phyloP scores from a whole-genome alignment of 2,329 filamentous ascomycete genomes.

The Penicillium psychrosexuale region DNA sequence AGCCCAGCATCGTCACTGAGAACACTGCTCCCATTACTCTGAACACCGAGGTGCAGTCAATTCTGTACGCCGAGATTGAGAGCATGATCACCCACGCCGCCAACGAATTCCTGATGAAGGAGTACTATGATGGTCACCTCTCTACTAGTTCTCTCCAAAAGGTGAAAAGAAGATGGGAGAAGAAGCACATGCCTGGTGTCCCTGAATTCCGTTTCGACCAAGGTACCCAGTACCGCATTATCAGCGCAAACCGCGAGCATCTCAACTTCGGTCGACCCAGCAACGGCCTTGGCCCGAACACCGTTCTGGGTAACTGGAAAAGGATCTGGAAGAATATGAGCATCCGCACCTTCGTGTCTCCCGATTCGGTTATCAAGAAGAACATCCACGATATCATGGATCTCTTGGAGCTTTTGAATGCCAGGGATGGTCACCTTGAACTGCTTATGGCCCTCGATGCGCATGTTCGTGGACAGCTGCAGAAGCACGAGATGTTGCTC shows the following conservation, averaged over 20 bases:
- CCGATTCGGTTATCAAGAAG: not conserved
- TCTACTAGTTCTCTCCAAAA: slow-evolving; percentile 40
- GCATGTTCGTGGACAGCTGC: not conserved
- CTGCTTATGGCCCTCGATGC: not conserved
- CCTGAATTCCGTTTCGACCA: slow-evolving; percentile 54
- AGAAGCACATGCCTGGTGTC: slow-evolving; percentile 48
- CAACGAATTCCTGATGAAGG: slow-evolving; percentile 45
- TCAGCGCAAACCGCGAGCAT: slow-evolving; percentile 45
- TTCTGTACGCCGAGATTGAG: slow-evolving; percentile 47
- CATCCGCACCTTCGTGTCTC: not conserved
- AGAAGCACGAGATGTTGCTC: not conserved
- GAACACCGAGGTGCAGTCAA: slow-evolving; percentile 40
- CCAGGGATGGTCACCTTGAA: not conserved
- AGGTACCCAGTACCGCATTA: slow-evolving; percentile 48
- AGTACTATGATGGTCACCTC: slow-evolving; percentile 41
- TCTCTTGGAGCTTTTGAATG: not conserved
- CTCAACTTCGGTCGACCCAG: slow-evolving; percentile 43
- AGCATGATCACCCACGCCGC: slow-evolving; percentile 46
- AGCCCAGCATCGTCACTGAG: slow-evolving; percentile 2
- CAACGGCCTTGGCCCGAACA: slow-evolving; percentile 8
- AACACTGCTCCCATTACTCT: slow-evolving; percentile 40
- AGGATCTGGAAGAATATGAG: slow-evolving; percentile 36
- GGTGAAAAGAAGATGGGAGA: slow-evolving; percentile 44
- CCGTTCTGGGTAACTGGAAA: slow-evolving; percentile 49
- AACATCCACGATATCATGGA: not conserved